These are phyloP conservation scores for Brassica carinata DNA, from an alignment of 345 rosid genomes.

Conservation along the genomic window DNA sequence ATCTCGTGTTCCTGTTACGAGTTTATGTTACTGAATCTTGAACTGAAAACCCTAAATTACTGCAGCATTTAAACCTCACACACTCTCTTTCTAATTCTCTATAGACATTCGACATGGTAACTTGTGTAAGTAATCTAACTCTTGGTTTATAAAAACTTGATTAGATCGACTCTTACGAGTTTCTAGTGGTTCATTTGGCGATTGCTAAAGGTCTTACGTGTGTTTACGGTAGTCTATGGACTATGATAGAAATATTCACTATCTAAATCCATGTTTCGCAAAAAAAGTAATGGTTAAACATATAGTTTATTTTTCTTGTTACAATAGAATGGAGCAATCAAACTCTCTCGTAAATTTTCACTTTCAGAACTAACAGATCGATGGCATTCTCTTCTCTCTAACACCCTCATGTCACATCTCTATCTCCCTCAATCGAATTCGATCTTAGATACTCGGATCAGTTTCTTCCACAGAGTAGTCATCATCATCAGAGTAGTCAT, in stretches of 20 bases:
- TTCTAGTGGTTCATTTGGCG: background rate
- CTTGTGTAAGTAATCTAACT: slow-evolving; percentile 18
- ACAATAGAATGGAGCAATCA: slow-evolving; percentile 59
- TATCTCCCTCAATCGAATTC: too few species aligned
- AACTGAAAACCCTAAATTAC: background rate
- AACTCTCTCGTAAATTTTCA: too few species aligned
- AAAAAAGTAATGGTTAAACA: background rate
- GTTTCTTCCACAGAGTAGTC: too few species aligned
- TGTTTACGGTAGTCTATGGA: background rate
- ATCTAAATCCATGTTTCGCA: background rate
- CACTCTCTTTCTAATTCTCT: background rate
- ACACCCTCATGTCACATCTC: too few species aligned
- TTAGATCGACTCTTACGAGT: background rate
- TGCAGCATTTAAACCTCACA: background rate
- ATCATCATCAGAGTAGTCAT: too few species aligned
- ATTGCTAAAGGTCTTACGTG: background rate
- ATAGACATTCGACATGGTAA: background rate
- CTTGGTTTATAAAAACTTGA: background rate
- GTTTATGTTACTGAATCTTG: background rate
- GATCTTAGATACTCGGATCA: too few species aligned
- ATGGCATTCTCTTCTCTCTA: too few species aligned
- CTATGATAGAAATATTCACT: background rate
- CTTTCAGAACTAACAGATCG: too few species aligned
- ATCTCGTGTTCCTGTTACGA: background rate
- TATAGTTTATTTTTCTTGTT: background rate